These are phyloP conservation scores for Stachybotrys chartarum DNA, from an alignment of 2,329 filamentous ascomycete genomes.

Conservation along the genomic window DNA sequence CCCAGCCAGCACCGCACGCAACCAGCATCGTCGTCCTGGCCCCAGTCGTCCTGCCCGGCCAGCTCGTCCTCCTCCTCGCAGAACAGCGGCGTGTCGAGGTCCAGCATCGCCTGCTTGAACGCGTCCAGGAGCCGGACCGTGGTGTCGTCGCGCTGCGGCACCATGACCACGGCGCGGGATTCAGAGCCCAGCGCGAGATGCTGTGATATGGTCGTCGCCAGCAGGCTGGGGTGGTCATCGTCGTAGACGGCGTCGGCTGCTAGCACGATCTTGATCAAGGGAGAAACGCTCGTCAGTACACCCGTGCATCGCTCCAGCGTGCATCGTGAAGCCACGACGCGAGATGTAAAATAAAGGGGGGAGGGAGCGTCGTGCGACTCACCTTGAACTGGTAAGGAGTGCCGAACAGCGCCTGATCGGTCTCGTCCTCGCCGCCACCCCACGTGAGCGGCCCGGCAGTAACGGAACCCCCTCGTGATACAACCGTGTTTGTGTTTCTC, in stretches of 20 bases:
- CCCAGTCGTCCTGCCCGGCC: slow-evolving; percentile 69
- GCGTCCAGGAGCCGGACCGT: slow-evolving; percentile 53
- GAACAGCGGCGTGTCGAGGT: slow-evolving; percentile 38
- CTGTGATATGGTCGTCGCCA: slow-evolving; percentile 61
- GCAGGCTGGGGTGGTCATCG: slow-evolving; percentile 67
- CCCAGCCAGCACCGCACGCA: slow-evolving; percentile 64
- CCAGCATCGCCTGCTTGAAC: slow-evolving; percentile 55
- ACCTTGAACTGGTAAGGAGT: slow-evolving; percentile 45
- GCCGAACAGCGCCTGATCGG: slow-evolving; percentile 37
- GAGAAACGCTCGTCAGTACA: neutral
- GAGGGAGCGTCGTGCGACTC: slow-evolving; percentile 1
- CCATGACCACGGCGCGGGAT: slow-evolving; percentile 69
- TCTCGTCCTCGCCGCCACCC: slow-evolving; percentile 44
- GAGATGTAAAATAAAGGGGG: neutral
- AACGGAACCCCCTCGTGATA: slow-evolving; percentile 46
- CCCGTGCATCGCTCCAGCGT: neutral
- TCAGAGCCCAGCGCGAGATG: slow-evolving; percentile 53
- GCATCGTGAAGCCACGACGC: slow-evolving; percentile 2
- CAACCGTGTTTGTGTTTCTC: slow-evolving; percentile 52
- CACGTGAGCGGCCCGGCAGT: slow-evolving; percentile 67
- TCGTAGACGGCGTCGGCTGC: slow-evolving; percentile 86
- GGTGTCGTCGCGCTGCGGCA: slow-evolving; percentile 69
- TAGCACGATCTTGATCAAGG: slow-evolving; percentile 55
- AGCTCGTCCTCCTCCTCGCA: slow-evolving; percentile 55
- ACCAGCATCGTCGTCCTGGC: slow-evolving; percentile 38